A percentile compares a stretch with the other conserved stretches of the same genome.
Evolutionary conservation across 495 filamentous ascomycete genomes (phyloP).

Genomic region (Bacidia gigantensis): DNA sequence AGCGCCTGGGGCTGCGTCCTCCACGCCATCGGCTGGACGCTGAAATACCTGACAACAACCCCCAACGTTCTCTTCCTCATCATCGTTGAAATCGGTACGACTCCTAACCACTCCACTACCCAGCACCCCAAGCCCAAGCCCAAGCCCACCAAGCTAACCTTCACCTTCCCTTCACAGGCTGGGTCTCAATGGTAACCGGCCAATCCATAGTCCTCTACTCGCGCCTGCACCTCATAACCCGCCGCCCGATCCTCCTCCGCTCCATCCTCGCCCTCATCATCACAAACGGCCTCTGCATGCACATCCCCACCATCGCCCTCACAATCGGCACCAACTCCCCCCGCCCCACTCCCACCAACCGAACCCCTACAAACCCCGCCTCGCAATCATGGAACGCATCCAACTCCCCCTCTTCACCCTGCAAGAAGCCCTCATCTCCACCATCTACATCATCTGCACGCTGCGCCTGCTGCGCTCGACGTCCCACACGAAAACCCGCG

Average conservation of each 20-base stretch:
- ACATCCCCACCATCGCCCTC: slow-evolving; percentile 41
- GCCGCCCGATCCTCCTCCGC: slow-evolving; percentile 32
- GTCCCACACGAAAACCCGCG: slow-evolving; percentile 29
- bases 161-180: slow-evolving; percentile 31
- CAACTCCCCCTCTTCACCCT: slow-evolving; percentile 47
- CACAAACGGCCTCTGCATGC: slow-evolving; percentile 37
- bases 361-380: slow-evolving; percentile 27
- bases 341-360: slow-evolving; percentile 18
- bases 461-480: slow-evolving; percentile 32
- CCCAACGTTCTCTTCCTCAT: not conserved
- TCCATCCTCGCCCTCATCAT: slow-evolving; percentile 44
- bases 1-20: slow-evolving; percentile 39
- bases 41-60: slow-evolving; percentile 38
- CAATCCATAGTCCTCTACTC: slow-evolving; percentile 53
- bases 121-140: slow-evolving; percentile 26
- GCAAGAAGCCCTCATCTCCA: slow-evolving; percentile 45
- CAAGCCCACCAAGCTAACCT: slow-evolving; percentile 33
- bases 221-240: slow-evolving; percentile 43
- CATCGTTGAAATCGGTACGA: slow-evolving; percentile 5
- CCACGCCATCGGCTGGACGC: slow-evolving; percentile 44
- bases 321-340: slow-evolving; percentile 40
- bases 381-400: slow-evolving; percentile 43
- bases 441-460: slow-evolving; percentile 44
- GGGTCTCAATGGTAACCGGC: slow-evolving; percentile 49
- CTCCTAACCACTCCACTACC: no score